phyloP scores from a whole-genome alignment of 2,329 filamentous ascomycete genomes.

The Graphium sp. region DNA sequence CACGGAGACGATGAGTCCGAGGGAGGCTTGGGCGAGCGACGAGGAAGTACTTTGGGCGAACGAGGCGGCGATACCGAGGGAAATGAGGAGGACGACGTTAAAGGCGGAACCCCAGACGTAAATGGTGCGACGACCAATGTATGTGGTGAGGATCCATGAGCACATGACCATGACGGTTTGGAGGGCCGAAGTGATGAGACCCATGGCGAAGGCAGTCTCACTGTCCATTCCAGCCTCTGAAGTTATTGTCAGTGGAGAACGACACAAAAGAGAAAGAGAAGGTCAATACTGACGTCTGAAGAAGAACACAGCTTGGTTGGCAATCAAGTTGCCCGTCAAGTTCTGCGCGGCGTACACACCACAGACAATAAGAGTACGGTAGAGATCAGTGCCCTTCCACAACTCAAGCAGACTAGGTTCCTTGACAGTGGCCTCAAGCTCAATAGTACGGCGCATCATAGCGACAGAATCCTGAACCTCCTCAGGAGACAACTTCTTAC shows the following conservation, averaged over 20 bases:
- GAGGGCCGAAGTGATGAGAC: slow-evolving; percentile 47
- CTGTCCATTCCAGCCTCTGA: slow-evolving; percentile 41
- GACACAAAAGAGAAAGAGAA: background rate
- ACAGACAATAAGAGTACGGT: slow-evolving; percentile 57
- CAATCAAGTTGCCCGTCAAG: slow-evolving; percentile 45
- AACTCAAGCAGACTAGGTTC: slow-evolving; percentile 4
- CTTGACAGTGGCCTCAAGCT: slow-evolving; percentile 56
- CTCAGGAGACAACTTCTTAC: slow-evolving; percentile 35
- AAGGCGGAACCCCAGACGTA: slow-evolving; percentile 42
- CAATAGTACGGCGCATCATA: slow-evolving; percentile 85
- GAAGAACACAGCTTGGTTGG: slow-evolving; percentile 46
- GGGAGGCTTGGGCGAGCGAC: slow-evolving; percentile 37
- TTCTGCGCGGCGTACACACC: slow-evolving; percentile 49
- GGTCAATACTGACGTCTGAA: slow-evolving; percentile 26
- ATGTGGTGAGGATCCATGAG: slow-evolving; percentile 50
- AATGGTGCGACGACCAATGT: slow-evolving; percentile 45
- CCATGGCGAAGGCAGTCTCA: slow-evolving; percentile 40
- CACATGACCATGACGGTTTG: slow-evolving; percentile 46
- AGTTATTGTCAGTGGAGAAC: slow-evolving; percentile 4
- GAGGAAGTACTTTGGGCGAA: slow-evolving; percentile 20
- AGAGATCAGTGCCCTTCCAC: slow-evolving; percentile 52
- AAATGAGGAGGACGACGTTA: slow-evolving; percentile 35
- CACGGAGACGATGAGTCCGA: slow-evolving; percentile 49
- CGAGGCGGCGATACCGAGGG: slow-evolving; percentile 42
- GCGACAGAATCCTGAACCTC: slow-evolving; percentile 70